Evolutionary conservation across 2,329 filamentous ascomycete genomes (phyloP), one percentile per base, ranked within the genome.

Genomic region (Paecilomyces formosus): DNA sequence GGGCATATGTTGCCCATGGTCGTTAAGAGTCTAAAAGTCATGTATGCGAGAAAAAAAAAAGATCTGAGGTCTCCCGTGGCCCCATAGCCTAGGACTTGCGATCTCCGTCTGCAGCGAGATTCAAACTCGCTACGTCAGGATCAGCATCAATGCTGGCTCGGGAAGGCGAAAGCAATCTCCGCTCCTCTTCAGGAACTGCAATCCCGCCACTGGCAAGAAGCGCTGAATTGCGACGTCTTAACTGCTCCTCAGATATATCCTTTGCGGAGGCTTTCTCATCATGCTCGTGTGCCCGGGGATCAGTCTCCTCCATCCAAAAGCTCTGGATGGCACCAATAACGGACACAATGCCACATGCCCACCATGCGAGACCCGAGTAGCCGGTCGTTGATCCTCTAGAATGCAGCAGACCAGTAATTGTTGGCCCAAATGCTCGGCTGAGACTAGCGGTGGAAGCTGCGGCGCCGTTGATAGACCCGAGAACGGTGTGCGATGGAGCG

Each of bases 281-380:
- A 21, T 76, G 73, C 13, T 57, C 11, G 56, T 65, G 63, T 66
- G 69, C 45, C 67, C 67, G 61, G 70, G 76, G 61, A 55, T 79
- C 77, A 13, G 82, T 79, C 67, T 93, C 89, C 35, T 85, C 85
- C 74, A 97, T 89, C 70, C 85, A 85, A 60, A 91, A 80, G 72
- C 88, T 90, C 67, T 94, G 79, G 55, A 89, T 76, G 1, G 88
- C 90, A 53, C 92, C 94, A 13, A 85, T 73, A 11, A 90, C 75
- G 33, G 91, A 90, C 31, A 97, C 85, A 3, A 88, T 67, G 8
- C 88, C 90, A 63, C 88, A 92, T 61, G 86, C 87, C 94, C 94
- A 99, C 93, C 94, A 99, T 0, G 92, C 88, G 33, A 97, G 80
- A 21, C 92, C 92, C 3, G 92, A 93, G 71, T 91, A 93, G 35